Base-by-base conservation (phyloP, 352 stramenopile genomes). In the Phytophthora megakarya region DNA sequence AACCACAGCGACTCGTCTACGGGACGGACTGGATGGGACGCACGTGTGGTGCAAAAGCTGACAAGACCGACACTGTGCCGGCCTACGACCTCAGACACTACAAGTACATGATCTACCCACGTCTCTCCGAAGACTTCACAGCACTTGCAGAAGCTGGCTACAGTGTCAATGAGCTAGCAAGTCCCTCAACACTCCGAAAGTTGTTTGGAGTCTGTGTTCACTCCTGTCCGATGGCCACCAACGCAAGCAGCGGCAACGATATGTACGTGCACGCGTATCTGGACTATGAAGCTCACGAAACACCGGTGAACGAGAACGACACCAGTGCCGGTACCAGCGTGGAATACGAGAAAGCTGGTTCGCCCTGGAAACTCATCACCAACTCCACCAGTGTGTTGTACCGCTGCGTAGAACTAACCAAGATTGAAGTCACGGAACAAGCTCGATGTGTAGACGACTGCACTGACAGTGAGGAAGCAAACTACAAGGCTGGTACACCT, bases 1-100 rank as follows among this genome's bases (percentile, higher is more conserved):
- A 93, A 54, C 84, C 84, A 12, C 84, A 91, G 73, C 82, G 84
- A 19, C 60, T 93, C 46, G 72, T 90, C 23, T 92, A 93, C 55
- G 84, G 84, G 42, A 83, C 75, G 0, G 84, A 93, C 59, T 93
- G 79, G 77, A 85, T 81, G 64, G 84, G 84, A 0, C 70, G 80
- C 0, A 89, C 80, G 1, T 93, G 84, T n/a, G 84, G 84, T 21
- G 68, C 80, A 19, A 61, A 82, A 45, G 69, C 70, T 5, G 73
- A 67, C 16, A 74, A 79, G 25, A 86, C 69, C 12, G 76, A 71
- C 40, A 57, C 39, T 19, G 63, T 89, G 1, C 72, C 74, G 2
- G 74, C 76, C 18, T 93, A 93, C 61, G 80, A 93, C 61, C 58
- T 93, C 22, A 86, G 75, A 11, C 49, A 73, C 28, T 91, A 90